Base-by-base conservation (phyloP, 2,329 filamentous ascomycete species). In the Neofusicoccum umdonicola region DNA sequence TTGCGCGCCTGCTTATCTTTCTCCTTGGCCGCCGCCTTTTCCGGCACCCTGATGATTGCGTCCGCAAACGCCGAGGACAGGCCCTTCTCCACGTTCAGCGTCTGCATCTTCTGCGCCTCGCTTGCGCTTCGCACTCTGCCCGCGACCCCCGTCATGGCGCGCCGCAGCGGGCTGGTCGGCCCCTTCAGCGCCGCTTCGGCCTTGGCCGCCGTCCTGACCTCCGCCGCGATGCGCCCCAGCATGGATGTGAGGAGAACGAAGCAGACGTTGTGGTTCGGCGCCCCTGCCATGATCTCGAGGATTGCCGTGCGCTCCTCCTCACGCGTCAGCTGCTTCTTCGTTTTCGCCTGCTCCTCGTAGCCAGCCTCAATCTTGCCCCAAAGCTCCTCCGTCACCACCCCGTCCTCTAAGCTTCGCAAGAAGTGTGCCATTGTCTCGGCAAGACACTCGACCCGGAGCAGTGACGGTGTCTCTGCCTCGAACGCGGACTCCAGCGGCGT, bases 191-290 rank as follows among this genome's bases (percentile, higher is more conserved):
- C 68, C 54, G 67, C 74, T 48, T 71, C 76, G 1, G 74, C 72
- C 31, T 77, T 75, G 22, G 77, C 76, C 19, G 80, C 72, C 0
- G 82, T 80, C 1, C 78, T 78, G 6, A 88, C 76, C 70, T 89
- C 87, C 39, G 80, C 80, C 34, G 83, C 78, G 42, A 90, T 82
- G 11, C 84, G 82, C 22, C 83, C 82, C 11, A 97, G 82, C 77
- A 93, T 93, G 8, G 91, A 88, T 0, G 90, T 92, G 15, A 97
- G 80, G 68, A 97, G 93, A 2, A 96, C 90, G 72, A 97, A 96
- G 0, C 90, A 90, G 63, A 97, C 93, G 73, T 92, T 95, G 77
- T 96, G 90, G 57, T 89, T 89, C 1, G 72, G 90, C 0, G 87
- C 84, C 1, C 85, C 81, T 0, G 89, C 85, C 2, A 97, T 83